Evolutionary conservation across 2,329 filamentous ascomycete species (phyloP).

Genomic region (Fusarium succisae): DNA sequence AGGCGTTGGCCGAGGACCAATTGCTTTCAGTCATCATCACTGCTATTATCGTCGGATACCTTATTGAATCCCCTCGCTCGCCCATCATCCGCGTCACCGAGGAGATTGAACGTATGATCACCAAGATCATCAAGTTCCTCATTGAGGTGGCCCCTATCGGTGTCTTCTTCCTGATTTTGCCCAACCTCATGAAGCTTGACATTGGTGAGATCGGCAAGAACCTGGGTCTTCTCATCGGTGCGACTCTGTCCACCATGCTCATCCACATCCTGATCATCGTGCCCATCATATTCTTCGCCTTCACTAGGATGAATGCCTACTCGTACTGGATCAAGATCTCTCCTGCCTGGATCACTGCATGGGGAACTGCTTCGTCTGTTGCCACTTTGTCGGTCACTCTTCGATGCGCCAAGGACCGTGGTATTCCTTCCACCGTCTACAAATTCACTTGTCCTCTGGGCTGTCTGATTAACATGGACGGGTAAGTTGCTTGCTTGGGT

Average conservation of each 20-base stretch:
- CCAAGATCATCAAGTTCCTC: slow-evolving; percentile 56
- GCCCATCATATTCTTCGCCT: slow-evolving; percentile 53
- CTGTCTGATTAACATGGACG: slow-evolving; percentile 62
- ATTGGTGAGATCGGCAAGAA: slow-evolving; percentile 59
- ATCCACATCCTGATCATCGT: slow-evolving; percentile 58
- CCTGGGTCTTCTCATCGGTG: slow-evolving; percentile 60
- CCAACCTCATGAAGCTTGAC: slow-evolving; percentile 60
- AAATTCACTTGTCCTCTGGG: slow-evolving; percentile 60
- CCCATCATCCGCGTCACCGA: slow-evolving; percentile 54
- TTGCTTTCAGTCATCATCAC: slow-evolving; percentile 59
- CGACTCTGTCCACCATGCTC: slow-evolving; percentile 56
- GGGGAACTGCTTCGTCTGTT: slow-evolving; percentile 63
- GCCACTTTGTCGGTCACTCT: slow-evolving; percentile 62
- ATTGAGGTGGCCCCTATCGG: slow-evolving; percentile 61
- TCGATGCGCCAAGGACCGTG: slow-evolving; percentile 50
- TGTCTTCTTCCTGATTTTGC: slow-evolving; percentile 63
- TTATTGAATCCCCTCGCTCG: slow-evolving; percentile 50
- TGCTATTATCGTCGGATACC: slow-evolving; percentile 57
- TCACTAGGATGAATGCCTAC: slow-evolving; percentile 58
- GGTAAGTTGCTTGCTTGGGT: slow-evolving; percentile 29
- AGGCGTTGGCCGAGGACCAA: slow-evolving; percentile 56
- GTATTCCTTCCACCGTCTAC: slow-evolving; percentile 54
- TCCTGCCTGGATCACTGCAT: slow-evolving; percentile 63
- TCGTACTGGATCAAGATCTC: slow-evolving; percentile 58
- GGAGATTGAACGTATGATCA: slow-evolving; percentile 60